Evolutionary conservation across 1,284 basidiomycete species (phyloP).

Genomic region (Trichosporon sp.): DNA sequence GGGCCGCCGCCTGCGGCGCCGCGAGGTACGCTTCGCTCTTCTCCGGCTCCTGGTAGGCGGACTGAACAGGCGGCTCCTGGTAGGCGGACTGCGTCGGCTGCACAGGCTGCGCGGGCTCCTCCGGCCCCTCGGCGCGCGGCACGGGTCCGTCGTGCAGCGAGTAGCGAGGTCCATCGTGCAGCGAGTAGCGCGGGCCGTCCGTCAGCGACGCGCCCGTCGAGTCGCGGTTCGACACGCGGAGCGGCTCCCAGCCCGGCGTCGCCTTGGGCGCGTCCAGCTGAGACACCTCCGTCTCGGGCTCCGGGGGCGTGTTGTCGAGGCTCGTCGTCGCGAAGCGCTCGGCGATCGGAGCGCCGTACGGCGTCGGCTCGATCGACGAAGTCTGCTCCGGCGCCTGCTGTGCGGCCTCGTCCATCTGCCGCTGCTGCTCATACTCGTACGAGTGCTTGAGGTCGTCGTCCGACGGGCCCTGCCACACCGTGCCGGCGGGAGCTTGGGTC

Average conservation of each 20-base stretch:
- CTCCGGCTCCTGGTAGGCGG: not conserved
- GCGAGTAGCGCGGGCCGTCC: conserved; percentile 8
- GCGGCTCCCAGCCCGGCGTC: not conserved
- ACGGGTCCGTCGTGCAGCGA: not conserved
- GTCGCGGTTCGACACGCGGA: not conserved
- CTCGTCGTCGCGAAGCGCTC: not conserved
- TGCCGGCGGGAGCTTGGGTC: not conserved
- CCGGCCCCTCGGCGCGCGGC: not conserved
- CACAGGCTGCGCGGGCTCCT: not conserved
- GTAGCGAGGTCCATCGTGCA: conserved; percentile 5
- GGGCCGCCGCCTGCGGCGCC: not conserved
- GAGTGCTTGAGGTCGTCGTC: conserved; percentile 10
- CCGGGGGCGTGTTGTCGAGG: not conserved
- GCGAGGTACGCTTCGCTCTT: not conserved
- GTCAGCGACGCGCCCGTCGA: conserved; percentile 3
- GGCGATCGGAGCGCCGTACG: not conserved
- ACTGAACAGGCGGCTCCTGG: not conserved
- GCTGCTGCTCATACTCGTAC: conserved; percentile 47
- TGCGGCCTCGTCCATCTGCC: conserved; percentile 28
- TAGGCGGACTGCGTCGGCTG: not conserved
- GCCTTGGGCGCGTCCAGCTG: not conserved
- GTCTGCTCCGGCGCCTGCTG: not conserved
- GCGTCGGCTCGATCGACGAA: not conserved
- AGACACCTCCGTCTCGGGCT: not conserved
- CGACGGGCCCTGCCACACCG: conserved; percentile 1